Evolutionary conservation across 176 grass and related monocot genomes (phyloP).

Genomic region (Puccinellia tenuiflora): DNA sequence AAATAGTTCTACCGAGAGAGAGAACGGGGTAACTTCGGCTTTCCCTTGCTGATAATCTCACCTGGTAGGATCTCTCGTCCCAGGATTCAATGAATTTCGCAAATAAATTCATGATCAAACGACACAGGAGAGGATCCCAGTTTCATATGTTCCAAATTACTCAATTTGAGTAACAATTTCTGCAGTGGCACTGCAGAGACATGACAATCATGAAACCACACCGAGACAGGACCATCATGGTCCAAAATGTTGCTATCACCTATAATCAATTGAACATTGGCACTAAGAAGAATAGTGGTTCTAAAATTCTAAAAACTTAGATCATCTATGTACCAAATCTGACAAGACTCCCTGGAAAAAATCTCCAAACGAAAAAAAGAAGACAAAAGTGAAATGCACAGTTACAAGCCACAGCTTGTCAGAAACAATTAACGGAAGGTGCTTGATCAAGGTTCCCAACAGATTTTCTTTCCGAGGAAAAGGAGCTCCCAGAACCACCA

Average conservation of each 20-base stretch:
- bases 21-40: no score
- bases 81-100: neutral
- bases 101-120: neutral
- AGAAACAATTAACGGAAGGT: slow-evolving; percentile 1
- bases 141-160: slow-evolving; percentile 9
- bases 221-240: neutral
- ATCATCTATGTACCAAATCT: slow-evolving; percentile 42
- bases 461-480: slow-evolving; percentile 18
- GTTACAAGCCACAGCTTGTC: slow-evolving; percentile 30
- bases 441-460: slow-evolving; percentile 6
- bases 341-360: slow-evolving; percentile 5
- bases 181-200: neutral
- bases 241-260: slow-evolving; percentile 16
- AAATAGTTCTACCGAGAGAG: no score
- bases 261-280: slow-evolving; percentile 46
- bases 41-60: no score
- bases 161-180: neutral
- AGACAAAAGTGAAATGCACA: slow-evolving; percentile 13
- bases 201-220: slow-evolving; percentile 18
- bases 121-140: neutral
- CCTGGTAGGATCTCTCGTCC: neutral
- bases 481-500: slow-evolving; percentile 19
- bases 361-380: neutral
- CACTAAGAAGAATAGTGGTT: slow-evolving; percentile 43
- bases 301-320: slow-evolving; percentile 36